phyloP scores from a whole-genome alignment of 768 basidiomycete species.

The Termitomyces titanicus region DNA sequence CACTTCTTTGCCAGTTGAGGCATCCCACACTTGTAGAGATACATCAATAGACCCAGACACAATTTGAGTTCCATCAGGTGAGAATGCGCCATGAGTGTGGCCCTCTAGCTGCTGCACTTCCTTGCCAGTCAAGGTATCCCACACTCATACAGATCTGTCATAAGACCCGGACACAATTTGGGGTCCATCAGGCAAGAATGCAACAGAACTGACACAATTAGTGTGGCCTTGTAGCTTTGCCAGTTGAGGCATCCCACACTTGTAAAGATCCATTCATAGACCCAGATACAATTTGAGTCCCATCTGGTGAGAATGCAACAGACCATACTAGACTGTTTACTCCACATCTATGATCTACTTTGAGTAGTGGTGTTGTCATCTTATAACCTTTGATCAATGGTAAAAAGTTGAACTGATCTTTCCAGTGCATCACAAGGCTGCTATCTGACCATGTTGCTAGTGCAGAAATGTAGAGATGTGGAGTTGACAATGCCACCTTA shows the following conservation, averaged over 20 bases:
- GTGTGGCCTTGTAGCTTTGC: not conserved
- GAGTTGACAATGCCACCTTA: not conserved
- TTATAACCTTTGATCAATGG: not conserved
- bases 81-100: not conserved
- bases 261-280: not conserved
- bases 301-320: not conserved
- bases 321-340: not conserved
- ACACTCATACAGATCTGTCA: too few relatives aligned
- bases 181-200: not conserved
- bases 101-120: too few relatives aligned
- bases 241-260: not conserved
- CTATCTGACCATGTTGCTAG: slow-evolving; percentile 17
- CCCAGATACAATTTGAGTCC: not conserved
- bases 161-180: too few relatives aligned
- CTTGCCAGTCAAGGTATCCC: too few relatives aligned
- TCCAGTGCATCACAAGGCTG: not conserved
- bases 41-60: too few relatives aligned
- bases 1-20: not conserved
- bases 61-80: too few relatives aligned
- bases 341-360: too few relatives aligned
- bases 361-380: not conserved
- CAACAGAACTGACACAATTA: not conserved
- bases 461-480: slow-evolving; percentile 21
- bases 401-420: not conserved
- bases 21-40: too few relatives aligned